Percentiles rank a stretch among this genome's conserved stretches.
These are phyloP conservation scores for Suhomyces atakaporum DNA, from an alignment of 1,139 yeast genomes.

Conservation along the genomic window DNA sequence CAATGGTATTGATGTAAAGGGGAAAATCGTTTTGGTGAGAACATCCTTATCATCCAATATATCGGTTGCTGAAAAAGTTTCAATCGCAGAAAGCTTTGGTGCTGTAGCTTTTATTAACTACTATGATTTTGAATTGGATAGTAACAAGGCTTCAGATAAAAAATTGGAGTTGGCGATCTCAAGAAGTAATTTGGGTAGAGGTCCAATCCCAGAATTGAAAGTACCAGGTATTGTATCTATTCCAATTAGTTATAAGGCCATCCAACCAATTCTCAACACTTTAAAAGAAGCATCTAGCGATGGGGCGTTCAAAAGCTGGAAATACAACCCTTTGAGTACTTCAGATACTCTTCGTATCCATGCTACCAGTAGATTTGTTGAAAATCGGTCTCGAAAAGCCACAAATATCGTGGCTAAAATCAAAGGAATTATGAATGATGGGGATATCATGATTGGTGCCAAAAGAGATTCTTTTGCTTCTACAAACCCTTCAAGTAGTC, in stretches of 20 bases:
- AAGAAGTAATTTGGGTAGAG: slow-evolving; percentile 24
- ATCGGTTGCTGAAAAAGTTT: slow-evolving; percentile 29
- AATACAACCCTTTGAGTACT: slow-evolving; percentile 24
- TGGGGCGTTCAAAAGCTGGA: slow-evolving; percentile 28
- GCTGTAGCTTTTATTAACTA: slow-evolving; percentile 34
- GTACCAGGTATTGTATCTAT: slow-evolving; percentile 31
- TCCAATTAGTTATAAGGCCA: slow-evolving; percentile 37
- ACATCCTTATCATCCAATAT: slow-evolving; percentile 17
- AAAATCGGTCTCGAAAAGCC: slow-evolving; percentile 20
- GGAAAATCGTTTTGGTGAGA: slow-evolving; percentile 36
- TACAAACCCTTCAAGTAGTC: slow-evolving; percentile 42
- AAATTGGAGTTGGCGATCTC: slow-evolving; percentile 21
- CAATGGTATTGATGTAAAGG: slow-evolving; percentile 23
- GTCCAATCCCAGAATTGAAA: slow-evolving; percentile 13
- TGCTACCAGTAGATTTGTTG: slow-evolving; percentile 21
- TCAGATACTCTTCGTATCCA: slow-evolving; percentile 20
- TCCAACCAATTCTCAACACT: slow-evolving; percentile 37
- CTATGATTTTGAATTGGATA: slow-evolving; percentile 18
- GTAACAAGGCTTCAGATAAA: slow-evolving; percentile 14
- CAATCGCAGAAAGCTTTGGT: slow-evolving; percentile 31
- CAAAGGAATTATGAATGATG: slow-evolving; percentile 44
- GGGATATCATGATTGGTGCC: slow-evolving; percentile 46
- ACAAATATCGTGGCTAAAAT: slow-evolving; percentile 40
- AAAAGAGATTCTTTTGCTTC: slow-evolving; percentile 43
- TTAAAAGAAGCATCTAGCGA: slow-evolving; percentile 13